These are phyloP conservation scores for Coniochaeta prunicola DNA, from an alignment of 2,329 filamentous ascomycete species.

Conservation along the genomic window DNA sequence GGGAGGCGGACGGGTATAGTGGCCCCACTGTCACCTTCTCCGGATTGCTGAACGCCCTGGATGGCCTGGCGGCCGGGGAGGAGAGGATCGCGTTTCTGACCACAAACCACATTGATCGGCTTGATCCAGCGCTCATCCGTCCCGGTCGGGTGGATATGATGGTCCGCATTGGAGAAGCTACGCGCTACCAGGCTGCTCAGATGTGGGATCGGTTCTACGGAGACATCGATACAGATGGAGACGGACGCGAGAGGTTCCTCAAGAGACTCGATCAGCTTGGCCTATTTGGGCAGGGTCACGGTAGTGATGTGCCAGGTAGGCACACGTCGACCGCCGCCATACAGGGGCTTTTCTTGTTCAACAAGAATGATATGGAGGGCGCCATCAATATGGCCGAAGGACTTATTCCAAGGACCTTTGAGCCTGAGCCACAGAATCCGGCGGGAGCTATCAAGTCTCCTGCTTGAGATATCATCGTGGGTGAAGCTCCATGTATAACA, in stretches of 20 bases:
- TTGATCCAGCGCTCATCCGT: slow-evolving; percentile 83
- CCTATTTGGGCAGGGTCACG: slow-evolving; percentile 51
- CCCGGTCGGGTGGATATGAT: slow-evolving; percentile 94
- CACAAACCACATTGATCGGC: slow-evolving; percentile 84
- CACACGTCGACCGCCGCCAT: slow-evolving; percentile 82
- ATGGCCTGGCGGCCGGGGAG: slow-evolving; percentile 90
- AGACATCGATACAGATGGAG: slow-evolving; percentile 61
- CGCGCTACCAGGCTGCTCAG: slow-evolving; percentile 70
- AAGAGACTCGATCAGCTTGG: slow-evolving; percentile 60
- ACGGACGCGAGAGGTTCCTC: slow-evolving; percentile 63
- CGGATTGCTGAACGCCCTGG: slow-evolving; percentile 75
- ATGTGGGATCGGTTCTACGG: slow-evolving; percentile 97
- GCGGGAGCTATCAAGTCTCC: slow-evolving; percentile 34
- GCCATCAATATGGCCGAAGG: slow-evolving; percentile 74
- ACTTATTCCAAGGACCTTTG: slow-evolving; percentile 50
- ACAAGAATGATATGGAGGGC: slow-evolving; percentile 84
- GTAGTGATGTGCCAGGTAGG: slow-evolving; percentile 36
- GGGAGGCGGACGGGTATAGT: slow-evolving; percentile 74
- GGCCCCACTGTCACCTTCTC: slow-evolving; percentile 93
- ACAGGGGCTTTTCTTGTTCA: slow-evolving; percentile 90
- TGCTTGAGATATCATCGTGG: slow-evolving; percentile 13
- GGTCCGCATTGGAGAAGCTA: slow-evolving; percentile 81
- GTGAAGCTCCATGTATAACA: neutral
- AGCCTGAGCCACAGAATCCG: slow-evolving; percentile 34
- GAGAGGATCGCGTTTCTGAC: slow-evolving; percentile 92